Conservation (phyloP, 148 eudicot genomes). For the Vaccinium macrocarpon region DNA sequence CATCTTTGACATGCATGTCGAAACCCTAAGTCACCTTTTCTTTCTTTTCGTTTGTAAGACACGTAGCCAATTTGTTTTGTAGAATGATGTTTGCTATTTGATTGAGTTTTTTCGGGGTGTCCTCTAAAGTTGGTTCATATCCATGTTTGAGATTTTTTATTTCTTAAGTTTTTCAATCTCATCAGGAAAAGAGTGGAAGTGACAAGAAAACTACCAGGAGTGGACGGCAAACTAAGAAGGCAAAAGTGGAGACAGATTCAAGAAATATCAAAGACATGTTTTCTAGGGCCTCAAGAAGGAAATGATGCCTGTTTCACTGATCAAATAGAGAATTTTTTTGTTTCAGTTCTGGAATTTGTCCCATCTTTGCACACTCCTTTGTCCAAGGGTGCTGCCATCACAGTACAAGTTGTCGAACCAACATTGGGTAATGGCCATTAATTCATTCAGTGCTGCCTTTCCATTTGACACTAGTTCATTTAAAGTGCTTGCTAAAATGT, state of each 20-base stretch:
- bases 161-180: background rate
- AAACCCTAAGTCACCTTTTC: background rate
- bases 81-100: background rate
- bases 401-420: background rate
- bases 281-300: slow-evolving; percentile 64
- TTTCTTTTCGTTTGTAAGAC: too few relatives aligned
- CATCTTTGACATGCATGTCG: background rate
- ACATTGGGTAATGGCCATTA: background rate
- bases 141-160: background rate
- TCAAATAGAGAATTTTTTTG: background rate
- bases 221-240: slow-evolving; percentile 64
- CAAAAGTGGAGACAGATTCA: slow-evolving; percentile 72
- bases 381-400: background rate
- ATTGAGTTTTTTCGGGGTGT: background rate
- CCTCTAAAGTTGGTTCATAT: background rate
- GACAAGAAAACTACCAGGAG: slow-evolving; percentile 55
- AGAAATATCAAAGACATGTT: slow-evolving; percentile 89
- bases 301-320: slow-evolving; percentile 21
- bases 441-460: background rate
- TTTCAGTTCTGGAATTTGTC: background rate
- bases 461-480: background rate
- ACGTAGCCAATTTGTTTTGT: too few relatives aligned
- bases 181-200: slow-evolving; percentile 46
- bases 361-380: background rate
- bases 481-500: background rate